Evolutionary conservation across 2,329 filamentous ascomycete species (phyloP), one percentile per base, ranked within the genome.

Genomic region (Stagonosporopsis chrysanthemi): DNA sequence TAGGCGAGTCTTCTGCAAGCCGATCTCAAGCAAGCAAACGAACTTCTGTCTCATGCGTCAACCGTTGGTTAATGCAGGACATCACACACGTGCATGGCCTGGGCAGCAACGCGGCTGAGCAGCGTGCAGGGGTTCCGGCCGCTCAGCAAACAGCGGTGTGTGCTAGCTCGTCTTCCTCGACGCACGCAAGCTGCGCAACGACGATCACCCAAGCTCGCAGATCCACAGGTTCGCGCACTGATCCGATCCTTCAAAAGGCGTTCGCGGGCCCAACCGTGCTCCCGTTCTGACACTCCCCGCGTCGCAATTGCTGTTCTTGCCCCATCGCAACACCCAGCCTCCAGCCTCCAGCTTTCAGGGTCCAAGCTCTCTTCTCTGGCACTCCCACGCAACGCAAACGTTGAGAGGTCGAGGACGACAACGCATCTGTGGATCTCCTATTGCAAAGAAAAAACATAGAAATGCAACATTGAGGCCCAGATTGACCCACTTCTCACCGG

Each of bases 151-250:
- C 59, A 61, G 63, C 60, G 59, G 61, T 63, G 64, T 60, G 48
- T 56, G 56, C 66, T 66, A 58, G 64, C 58, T 62, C 65, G 59
- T 29, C 53, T 35, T 19, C 45, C 57, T 4, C 33, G 49, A 53
- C 55, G 49, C 44, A 38, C 35, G 24, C 53, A 38, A 44, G 28
- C 28, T 35, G 19, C 42, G 42, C 43, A 53, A 19, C 49, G 54
- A 52, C 54, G 54, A 52, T 57, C 54, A 48, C 40, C 42, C 47
- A 47, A 42, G 55, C 49, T 29, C 44, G 28, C 28, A 57, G 58
- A 64, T 70, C 67, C 67, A 70, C 67, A 66, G 62, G 67, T 70
- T 70, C 66, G 64, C 66, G 62, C 58, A 60, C 56, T 60, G 56
- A 62, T 49, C 46, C 45, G 40, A 42, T 48, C 47, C 47, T 41